Evolutionary conservation across 2,329 filamentous ascomycete species (phyloP), one percentile per base, ranked within the genome.

Genomic region (Xylaria sp.): DNA sequence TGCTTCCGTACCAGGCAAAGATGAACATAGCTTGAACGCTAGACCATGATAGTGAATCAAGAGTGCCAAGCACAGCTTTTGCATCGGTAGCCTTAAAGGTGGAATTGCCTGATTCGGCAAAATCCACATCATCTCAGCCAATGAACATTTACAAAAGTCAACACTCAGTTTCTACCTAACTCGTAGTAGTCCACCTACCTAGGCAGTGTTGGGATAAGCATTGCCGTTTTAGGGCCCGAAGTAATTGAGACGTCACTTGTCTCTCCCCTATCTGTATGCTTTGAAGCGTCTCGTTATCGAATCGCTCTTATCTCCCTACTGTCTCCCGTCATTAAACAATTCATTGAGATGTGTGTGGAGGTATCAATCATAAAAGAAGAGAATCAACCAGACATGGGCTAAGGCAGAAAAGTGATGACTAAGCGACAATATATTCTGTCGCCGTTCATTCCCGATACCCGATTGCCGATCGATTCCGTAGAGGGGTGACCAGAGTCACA

Each of bases 71-170:
- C 51, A 51, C 12, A 9, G 23, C 5, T 25, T 15, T 51, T 31
- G 28, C 3, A 18, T 20, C 28, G 51, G 18, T 34, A n/a, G 51
- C 23, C 50, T 31, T 34, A 3, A 15, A 51, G 18, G 39, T 52
- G 28, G 39, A 13, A 48, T 13, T 66, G 39, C 64, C 64, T 31
- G 56, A 66, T 66, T 61, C 61, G 56, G 64, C 39, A 28, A 61
- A 28, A 44, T 50, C 37, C 28, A 55, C 48, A 37, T 54, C 51
- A 18, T 48, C 23, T 56, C 28, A 28, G 13, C 56, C 64, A 66
- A 66, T 66, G 34, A 56, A 25, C 44, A n/a, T 34, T 9, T 23
- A 10, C 3, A 13, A 12, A 51, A 41, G 7, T 41, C n/a, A 4
- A 39, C 25, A n/a, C 2, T 55, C 18, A n/a, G 41, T 55, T 50